A percentile compares a stretch with the other conserved stretches of the same genome.
phyloP scores from a whole-genome alignment of 805 yeast genomes.

The Spathaspora sp. region DNA sequence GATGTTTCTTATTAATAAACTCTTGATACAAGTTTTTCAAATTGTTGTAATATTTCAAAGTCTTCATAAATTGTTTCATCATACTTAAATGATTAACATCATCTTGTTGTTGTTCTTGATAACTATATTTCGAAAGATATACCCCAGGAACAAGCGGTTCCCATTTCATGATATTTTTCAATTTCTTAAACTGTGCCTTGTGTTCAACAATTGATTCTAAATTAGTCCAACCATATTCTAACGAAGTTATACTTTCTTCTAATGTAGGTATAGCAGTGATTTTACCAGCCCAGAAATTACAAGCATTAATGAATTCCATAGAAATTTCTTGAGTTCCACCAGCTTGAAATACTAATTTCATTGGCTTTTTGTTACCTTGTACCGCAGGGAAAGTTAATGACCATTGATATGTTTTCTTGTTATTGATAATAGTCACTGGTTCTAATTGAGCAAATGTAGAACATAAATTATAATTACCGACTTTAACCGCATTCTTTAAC shows the following conservation, averaged over 20 bases:
- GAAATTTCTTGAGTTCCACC: conserved; percentile 62
- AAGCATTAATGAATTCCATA: conserved; percentile 63
- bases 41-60: conserved; percentile 38
- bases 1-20: conserved; percentile 25
- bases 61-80: conserved; percentile 42
- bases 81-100: conserved; percentile 30
- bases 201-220: conserved; percentile 26
- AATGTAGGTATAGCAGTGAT: conserved; percentile 72
- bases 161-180: conserved; percentile 41
- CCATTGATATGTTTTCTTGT: conserved; percentile 33
- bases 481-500: conserved; percentile 58
- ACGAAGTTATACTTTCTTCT: conserved; percentile 67
- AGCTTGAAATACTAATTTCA: conserved; percentile 58
- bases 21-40: conserved; percentile 31
- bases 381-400: conserved; percentile 51
- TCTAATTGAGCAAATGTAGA: conserved; percentile 47
- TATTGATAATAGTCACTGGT: conserved; percentile 1
- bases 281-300: conserved; percentile 90
- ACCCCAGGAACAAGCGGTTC: conserved; percentile 38
- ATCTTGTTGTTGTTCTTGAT: conserved; percentile 14
- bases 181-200: conserved; percentile 26
- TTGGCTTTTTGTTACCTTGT: conserved; percentile 28
- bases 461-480: conserved; percentile 51
- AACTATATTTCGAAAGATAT: conserved; percentile 33
- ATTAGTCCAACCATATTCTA: conserved; percentile 79